A percentile compares a stretch with the other conserved stretches of the same genome.
Evolutionary conservation across 495 filamentous ascomycete genomes (phyloP).

Genomic region (Lineolata rhizophorae): DNA sequence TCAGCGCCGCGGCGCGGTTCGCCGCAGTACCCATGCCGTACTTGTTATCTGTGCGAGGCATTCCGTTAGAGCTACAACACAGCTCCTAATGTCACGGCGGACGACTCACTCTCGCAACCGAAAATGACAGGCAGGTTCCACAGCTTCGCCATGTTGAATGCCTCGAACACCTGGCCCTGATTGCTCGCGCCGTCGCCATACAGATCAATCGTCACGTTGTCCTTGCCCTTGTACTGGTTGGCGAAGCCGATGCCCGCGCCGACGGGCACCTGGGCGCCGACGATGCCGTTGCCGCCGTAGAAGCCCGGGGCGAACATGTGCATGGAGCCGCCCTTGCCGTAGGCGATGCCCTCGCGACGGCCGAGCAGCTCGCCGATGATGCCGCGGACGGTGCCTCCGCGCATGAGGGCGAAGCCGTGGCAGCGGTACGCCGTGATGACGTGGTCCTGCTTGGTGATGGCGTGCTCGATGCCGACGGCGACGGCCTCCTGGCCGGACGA

Average conservation of each 20-base stretch:
- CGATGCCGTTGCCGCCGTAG: conserved; percentile 97
- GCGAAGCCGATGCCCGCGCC: conserved; percentile 94
- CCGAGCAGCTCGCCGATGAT: conserved; percentile 96
- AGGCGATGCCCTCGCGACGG: conserved; percentile 85
- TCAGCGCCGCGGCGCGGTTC: conserved; percentile 76
- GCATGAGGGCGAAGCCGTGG: conserved; percentile 96
- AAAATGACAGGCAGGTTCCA: conserved; percentile 93
- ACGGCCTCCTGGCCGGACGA: conserved; percentile 97
- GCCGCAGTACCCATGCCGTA: conserved; percentile 99
- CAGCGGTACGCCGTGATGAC: conserved; percentile 96
- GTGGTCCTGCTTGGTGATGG: conserved; percentile 73
- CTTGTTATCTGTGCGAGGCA: conserved; percentile 64
- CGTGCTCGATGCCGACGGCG: conserved; percentile 89
- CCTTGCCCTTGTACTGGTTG: conserved; percentile 73
- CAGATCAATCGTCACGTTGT: conserved; percentile 67
- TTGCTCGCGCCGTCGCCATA: conserved; percentile 97
- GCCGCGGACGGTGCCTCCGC: conserved; percentile 71
- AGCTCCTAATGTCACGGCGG: neutral
- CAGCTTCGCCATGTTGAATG: conserved; percentile 99
- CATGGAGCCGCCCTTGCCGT: conserved; percentile 98
- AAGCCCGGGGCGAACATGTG: conserved; percentile 99
- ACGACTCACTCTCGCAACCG: conserved; percentile 71
- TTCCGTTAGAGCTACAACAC: neutral
- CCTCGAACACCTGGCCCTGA: conserved; percentile 98
- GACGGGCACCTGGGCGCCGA: conserved; percentile 94